A percentile compares a stretch with the other conserved stretches of the same genome.
phyloP scores from a whole-genome alignment of 768 basidiomycete genomes.

The Xerocomellus dryophilus region DNA sequence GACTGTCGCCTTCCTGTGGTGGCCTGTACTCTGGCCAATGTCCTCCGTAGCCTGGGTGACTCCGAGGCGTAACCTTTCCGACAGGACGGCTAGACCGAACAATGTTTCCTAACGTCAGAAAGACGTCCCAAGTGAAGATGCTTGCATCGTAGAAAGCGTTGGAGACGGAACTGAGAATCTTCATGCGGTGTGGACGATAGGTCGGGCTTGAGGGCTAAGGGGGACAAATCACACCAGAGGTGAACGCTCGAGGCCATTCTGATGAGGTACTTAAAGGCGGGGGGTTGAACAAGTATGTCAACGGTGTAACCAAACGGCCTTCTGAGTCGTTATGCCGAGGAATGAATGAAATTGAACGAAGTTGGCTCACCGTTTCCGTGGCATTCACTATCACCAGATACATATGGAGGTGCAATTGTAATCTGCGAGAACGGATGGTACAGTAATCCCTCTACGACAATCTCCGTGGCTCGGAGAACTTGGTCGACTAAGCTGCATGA shows the following conservation, averaged over 20 bases:
- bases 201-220: background rate
- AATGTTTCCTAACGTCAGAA: constrained; percentile 16
- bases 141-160: background rate
- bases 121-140: constrained; percentile 10
- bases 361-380: background rate
- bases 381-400: background rate
- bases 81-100: constrained; percentile 30
- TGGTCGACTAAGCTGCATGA: background rate
- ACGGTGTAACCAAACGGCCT: background rate
- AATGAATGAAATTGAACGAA: background rate
- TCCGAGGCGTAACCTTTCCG: constrained; percentile 52
- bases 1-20: constrained; percentile 59
- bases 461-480: background rate
- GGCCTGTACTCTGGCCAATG: constrained; percentile 66
- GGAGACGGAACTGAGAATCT: constrained; percentile 1
- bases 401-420: background rate
- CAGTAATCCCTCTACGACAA: no score
- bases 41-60: constrained; percentile 53
- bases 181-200: constrained; percentile 2
- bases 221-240: background rate
- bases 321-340: background rate
- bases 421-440: background rate
- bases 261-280: constrained; percentile 11
- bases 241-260: background rate
- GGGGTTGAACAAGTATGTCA: background rate